Percentiles rank a stretch among this genome's conserved stretches.
phyloP scores from a whole-genome alignment of 2,329 filamentous ascomycete genomes.

The Curvularia eragrostidis region DNA sequence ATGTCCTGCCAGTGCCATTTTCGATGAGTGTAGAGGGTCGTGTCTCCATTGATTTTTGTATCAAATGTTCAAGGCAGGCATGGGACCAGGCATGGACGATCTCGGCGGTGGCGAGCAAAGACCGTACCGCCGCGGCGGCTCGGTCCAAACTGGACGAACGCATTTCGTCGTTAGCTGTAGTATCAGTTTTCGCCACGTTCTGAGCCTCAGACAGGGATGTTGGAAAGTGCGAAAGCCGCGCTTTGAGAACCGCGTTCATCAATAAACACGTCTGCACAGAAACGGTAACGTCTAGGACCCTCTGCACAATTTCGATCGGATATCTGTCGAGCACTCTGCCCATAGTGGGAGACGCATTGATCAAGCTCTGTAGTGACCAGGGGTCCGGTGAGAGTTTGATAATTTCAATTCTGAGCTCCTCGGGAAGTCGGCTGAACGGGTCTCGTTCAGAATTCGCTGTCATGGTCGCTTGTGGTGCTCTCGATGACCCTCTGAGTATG shows the following conservation, averaged over 20 bases:
- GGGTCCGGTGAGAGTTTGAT: slow-evolving; percentile 12
- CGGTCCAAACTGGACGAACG: slow-evolving; percentile 1
- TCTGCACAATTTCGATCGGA: slow-evolving; percentile 17
- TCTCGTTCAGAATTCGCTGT: slow-evolving; percentile 7
- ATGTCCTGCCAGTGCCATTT: neutral
- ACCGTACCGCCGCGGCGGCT: slow-evolving; percentile 10
- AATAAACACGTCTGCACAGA: neutral
- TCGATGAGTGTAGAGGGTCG: slow-evolving; percentile 14
- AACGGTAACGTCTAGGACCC: slow-evolving; percentile 13
- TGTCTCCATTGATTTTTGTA: slow-evolving; percentile 13
- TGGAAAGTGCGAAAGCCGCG: neutral
- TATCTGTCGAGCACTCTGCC: slow-evolving; percentile 16
- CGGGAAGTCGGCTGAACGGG: slow-evolving; percentile 10
- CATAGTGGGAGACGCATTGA: slow-evolving; percentile 14
- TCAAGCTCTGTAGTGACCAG: slow-evolving; percentile 12
- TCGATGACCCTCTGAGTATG: neutral
- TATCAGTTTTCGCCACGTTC: neutral
- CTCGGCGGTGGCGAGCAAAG: slow-evolving; percentile 6
- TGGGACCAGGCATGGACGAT: slow-evolving; percentile 16
- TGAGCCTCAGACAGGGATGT: slow-evolving; percentile 7
- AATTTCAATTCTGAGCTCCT: slow-evolving; percentile 15
- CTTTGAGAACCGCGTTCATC: slow-evolving; percentile 5
- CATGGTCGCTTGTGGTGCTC: neutral
- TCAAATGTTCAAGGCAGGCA: slow-evolving; percentile 17
- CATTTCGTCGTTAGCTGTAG: neutral